Base-by-base conservation (phyloP, 2,329 filamentous ascomycete genomes). In the Elsinoe arachidis region DNA sequence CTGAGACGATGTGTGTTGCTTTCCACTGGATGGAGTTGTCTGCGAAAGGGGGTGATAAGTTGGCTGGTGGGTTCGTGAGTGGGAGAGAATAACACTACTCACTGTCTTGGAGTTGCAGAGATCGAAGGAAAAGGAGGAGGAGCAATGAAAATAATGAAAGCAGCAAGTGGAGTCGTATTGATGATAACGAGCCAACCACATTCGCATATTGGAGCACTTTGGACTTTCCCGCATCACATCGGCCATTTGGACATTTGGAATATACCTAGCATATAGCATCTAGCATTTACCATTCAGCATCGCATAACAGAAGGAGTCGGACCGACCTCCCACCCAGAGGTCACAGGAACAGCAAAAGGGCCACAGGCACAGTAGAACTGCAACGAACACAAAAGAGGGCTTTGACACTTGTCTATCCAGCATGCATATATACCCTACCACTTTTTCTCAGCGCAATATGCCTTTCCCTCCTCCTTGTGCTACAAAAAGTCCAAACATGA, bases 21-120 rank as follows among this genome's bases (percentile, higher is more conserved):
- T 85, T 95, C 72, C 92, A 97, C 76, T 97, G 92, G 91, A 96
- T 97, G 90, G 89, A 92, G 74, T 78, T 88, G 63, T 90, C 88
- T 37, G 87, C 89, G 64, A 80, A 81, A 56, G 90, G 90, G n/a
- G 90, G 90, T 1, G 92, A 97, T 69, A 82, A 87, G 67, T 76
- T 95, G 63, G 92, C 92, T 17, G 85, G 26, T 17, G 54, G 33
- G 2, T 56, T 56, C 34, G 54, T 53, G 12, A 39, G 49, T 15
- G 33, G 15, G 12, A 35, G 49, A 9, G 49, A 53, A 11, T 53
- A 11, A 26, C 7, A 4, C 3, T 3, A 34, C 15, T 33, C 12
- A 30, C 17, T 5, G 5, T 15, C 14, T 14, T 2, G 41, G 41
- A 21, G 21, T 10, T 46, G 41, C 41, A 14, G 3, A 17, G 12